phyloP scores from a whole-genome alignment of 306 rosid species.

The Datisca glomerata region DNA sequence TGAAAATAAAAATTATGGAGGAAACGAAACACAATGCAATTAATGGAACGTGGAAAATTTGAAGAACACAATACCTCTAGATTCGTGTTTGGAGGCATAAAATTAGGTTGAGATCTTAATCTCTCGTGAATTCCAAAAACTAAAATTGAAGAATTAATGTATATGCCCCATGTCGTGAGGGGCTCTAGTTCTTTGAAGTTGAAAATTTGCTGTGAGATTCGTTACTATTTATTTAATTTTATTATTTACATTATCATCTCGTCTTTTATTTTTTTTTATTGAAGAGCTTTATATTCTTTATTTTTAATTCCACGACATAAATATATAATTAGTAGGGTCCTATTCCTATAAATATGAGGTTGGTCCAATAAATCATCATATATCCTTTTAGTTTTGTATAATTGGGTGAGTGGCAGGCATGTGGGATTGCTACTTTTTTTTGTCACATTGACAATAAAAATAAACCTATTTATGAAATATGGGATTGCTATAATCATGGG shows the following conservation, averaged over 20 bases:
- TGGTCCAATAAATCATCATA: no score
- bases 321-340: background rate
- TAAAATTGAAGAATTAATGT: background rate
- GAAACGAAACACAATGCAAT: no score
- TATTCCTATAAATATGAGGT: no score
- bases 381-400: no score
- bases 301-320: background rate
- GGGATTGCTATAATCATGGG: no score
- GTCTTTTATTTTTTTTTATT: background rate
- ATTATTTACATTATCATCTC: background rate
- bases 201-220: slow-evolving; percentile 5
- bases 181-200: slow-evolving; percentile 8
- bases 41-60: background rate
- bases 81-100: slow-evolving; percentile 17
- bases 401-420: no score
- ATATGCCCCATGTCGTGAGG: slow-evolving; percentile 10
- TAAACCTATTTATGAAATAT: no score
- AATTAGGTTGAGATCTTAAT: background rate
- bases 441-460: no score
- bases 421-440: no score
- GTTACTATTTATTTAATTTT: slow-evolving; percentile 2
- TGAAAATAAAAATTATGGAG: background rate
- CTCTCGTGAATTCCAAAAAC: background rate
- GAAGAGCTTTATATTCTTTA: background rate
- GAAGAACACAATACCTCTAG: slow-evolving; percentile 20